Evolutionary conservation across 2,329 filamentous ascomycete genomes (phyloP).

Genomic region (Colletotrichum sp.): DNA sequence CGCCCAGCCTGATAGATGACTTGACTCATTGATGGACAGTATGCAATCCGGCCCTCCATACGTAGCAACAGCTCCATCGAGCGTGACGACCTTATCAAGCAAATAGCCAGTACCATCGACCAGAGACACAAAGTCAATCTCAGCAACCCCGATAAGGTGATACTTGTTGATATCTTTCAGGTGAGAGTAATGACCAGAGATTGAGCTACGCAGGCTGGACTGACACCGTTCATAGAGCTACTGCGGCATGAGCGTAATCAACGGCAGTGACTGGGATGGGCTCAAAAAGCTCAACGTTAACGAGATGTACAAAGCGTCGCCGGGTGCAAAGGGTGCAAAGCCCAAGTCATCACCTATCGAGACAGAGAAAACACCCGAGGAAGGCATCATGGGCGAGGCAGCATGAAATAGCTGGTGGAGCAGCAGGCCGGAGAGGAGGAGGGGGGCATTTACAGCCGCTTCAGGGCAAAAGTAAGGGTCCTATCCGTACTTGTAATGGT

Average conservation of each 20-base stretch:
- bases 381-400: not conserved
- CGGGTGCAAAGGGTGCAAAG: constrained; percentile 2
- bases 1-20: not conserved
- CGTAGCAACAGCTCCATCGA: constrained; percentile 75
- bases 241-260: constrained; percentile 81
- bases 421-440: too few species aligned
- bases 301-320: constrained; percentile 64
- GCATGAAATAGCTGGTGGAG: not conserved
- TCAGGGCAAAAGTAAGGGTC: not conserved
- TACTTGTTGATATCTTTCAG: constrained; percentile 82
- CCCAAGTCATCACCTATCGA: not conserved
- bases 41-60: constrained; percentile 82
- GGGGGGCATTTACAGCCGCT: not conserved
- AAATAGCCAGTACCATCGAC: constrained; percentile 70
- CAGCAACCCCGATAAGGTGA: constrained; percentile 77
- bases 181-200: constrained; percentile 46
- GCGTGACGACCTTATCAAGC: constrained; percentile 73
- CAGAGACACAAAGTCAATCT: constrained; percentile 77
- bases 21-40: constrained; percentile 51
- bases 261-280: constrained; percentile 70
- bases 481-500: not conserved
- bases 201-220: not conserved
- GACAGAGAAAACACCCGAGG: not conserved
- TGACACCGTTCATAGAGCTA: constrained; percentile 59
- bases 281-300: constrained; percentile 81